Conservation (phyloP, 208 protist species). For the Wallacemonas sp. region DNA sequence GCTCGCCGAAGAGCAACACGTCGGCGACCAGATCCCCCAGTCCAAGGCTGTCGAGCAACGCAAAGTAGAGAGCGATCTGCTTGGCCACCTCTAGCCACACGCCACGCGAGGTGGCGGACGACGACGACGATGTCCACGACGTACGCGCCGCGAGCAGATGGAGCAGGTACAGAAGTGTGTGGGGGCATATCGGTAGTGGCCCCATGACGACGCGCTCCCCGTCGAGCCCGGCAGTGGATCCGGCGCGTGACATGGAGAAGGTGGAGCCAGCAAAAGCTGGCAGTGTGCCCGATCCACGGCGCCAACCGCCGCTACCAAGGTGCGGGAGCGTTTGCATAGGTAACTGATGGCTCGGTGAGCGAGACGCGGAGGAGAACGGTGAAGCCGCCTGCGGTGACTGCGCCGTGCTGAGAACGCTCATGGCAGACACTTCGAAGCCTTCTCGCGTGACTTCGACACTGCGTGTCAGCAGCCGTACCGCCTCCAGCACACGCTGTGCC, state of each 20-base stretch:
- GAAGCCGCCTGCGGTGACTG: no score
- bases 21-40: conserved; percentile 33
- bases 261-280: no score
- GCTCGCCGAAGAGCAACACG: conserved; percentile 26
- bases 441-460: background rate
- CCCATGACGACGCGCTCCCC: background rate
- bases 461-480: background rate
- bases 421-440: background rate
- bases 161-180: conserved; percentile 6
- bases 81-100: conserved; percentile 1
- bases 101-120: background rate
- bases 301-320: no score
- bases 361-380: no score
- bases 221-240: background rate
- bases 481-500: background rate
- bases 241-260: background rate
- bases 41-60: conserved; percentile 17
- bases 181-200: background rate
- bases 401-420: no score
- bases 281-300: no score
- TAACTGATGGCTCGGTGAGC: no score
- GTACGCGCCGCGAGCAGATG: background rate
- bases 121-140: background rate
- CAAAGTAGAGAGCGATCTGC: conserved; percentile 38
- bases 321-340: no score